Evolutionary conservation across 176 grass and related monocot genomes (phyloP), one percentile per base, ranked within the genome.

Genomic region (Aegilops longissima): DNA sequence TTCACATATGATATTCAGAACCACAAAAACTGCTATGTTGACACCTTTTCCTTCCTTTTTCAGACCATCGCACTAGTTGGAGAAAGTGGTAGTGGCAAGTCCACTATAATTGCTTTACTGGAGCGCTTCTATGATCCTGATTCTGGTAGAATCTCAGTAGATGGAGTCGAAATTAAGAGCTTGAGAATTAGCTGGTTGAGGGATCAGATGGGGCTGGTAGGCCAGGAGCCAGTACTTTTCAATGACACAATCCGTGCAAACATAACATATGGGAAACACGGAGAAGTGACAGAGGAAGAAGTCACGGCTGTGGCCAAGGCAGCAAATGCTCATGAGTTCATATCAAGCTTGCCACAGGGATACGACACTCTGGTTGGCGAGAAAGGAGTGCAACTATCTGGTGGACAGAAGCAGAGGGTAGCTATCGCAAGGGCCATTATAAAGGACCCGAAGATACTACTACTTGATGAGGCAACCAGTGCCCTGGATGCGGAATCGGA

Each of bases 31-130:
- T 54, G n/a, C 51, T 80, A 4, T 66, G 52, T 80, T 35, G 14
- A n/a, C 83, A 83, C 18, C 20, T 34, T 83, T 83, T 71, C 33
- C 9, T 83, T 78, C 45, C 45, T 87, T 87, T 74, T 87, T 44
- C 18, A 93, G 94, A 96, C 91, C 35, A 61, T 92, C 9, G 94
- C 94, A 49, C 91, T 93, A 23, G 94, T 93, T 61, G 94, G 94
- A 77, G 91, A 93, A 82, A 96, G 94, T 1, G 94, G 94, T 14
- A 93, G 94, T 80, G 91, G 94, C 6, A 93, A 96, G 39, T 96
- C 91, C 13, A 96, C 94, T 17, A 81, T 89, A 80, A 96, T 96
- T 72, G 81, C 91, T 65, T 86, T 96, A 47, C 38, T 96, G 58
- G 89, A 96, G 61, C 82, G 89, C 61, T 96, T 96, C 61, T 93